phyloP scores from a whole-genome alignment of 1,139 yeast species.

The Candida sanyaensis region DNA sequence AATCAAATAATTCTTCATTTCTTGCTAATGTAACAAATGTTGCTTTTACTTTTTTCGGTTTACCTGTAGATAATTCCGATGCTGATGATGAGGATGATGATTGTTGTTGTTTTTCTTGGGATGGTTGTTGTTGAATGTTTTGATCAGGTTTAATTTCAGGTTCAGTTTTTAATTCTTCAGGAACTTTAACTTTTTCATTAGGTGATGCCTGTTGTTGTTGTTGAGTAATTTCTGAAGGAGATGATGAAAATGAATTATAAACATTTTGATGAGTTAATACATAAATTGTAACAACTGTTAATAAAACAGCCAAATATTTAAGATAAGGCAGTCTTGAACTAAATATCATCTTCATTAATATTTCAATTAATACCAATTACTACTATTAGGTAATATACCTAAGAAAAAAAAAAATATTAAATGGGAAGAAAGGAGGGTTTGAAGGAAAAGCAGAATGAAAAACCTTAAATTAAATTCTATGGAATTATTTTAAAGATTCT shows the following conservation, averaged over 20 bases:
- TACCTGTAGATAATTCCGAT: neutral
- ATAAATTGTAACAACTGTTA: conserved; percentile 10
- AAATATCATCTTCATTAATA: neutral
- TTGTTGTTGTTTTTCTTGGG: neutral
- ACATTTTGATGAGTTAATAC: conserved; percentile 8
- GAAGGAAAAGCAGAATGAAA: too few species aligned
- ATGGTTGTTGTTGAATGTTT: neutral
- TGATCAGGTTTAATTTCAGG: conserved; percentile 4
- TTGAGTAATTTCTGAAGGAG: neutral
- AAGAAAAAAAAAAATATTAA: too few species aligned
- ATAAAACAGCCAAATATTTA: conserved; percentile 11
- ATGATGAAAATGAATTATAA: neutral
- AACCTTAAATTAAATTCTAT: too few species aligned
- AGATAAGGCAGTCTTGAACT: conserved; percentile 11
- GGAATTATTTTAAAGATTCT: too few species aligned
- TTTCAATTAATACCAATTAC: neutral
- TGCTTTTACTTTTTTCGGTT: conserved; percentile 55
- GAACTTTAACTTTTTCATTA: conserved; percentile 4
- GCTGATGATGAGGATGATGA: neutral
- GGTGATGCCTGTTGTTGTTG: conserved; percentile 1
- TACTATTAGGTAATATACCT: too few species aligned
- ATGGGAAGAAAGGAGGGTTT: too few species aligned
- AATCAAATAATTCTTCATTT: conserved; percentile 71
- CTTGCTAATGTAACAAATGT: conserved; percentile 82
- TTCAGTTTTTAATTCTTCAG: conserved; percentile 7